Evolutionary conservation across 2,329 filamentous ascomycete genomes (phyloP).

Genomic region (Neofusicoccum umdonicola): DNA sequence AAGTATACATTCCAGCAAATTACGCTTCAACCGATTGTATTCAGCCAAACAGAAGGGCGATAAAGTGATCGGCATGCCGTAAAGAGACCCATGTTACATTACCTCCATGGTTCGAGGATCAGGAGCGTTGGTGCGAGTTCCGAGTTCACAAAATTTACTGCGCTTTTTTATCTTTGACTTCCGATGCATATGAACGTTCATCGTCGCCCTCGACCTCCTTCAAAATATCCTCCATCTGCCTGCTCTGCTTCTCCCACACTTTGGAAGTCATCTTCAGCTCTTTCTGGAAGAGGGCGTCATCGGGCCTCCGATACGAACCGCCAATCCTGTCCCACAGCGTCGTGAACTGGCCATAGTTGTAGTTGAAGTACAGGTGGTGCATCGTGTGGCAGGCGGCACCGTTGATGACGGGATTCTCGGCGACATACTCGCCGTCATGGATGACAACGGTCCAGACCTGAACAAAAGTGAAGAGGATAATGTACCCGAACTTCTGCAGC

Average conservation of each 20-base stretch:
- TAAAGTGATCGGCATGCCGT: no score
- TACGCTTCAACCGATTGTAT: no score
- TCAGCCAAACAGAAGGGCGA: no score
- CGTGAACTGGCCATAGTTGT: slow-evolving; percentile 93
- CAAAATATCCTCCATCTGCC: slow-evolving; percentile 73
- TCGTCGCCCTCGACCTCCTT: slow-evolving; percentile 66
- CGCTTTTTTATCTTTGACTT: slow-evolving; percentile 41
- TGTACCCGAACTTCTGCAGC: slow-evolving; percentile 47
- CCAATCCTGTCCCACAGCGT: slow-evolving; percentile 87
- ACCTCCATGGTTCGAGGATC: no score
- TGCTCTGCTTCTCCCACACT: slow-evolving; percentile 75
- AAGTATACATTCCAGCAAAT: no score
- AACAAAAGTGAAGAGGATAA: slow-evolving; percentile 45
- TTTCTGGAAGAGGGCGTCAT: slow-evolving; percentile 77
- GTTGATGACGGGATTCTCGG: slow-evolving; percentile 49
- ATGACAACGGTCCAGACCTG: slow-evolving; percentile 53
- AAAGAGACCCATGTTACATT: no score
- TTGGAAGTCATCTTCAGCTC: slow-evolving; percentile 79
- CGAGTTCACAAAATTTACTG: slow-evolving; percentile 19
- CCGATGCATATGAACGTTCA: slow-evolving; percentile 43
- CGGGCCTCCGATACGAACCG: slow-evolving; percentile 81
- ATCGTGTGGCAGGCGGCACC: slow-evolving; percentile 50
- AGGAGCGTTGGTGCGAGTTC: no score
- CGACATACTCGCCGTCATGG: slow-evolving; percentile 51
- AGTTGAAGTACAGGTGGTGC: slow-evolving; percentile 57